A percentile compares a stretch with the other conserved stretches of the same genome.
phyloP scores from a whole-genome alignment of 345 rosid genomes.

The Laguncularia racemosa region DNA sequence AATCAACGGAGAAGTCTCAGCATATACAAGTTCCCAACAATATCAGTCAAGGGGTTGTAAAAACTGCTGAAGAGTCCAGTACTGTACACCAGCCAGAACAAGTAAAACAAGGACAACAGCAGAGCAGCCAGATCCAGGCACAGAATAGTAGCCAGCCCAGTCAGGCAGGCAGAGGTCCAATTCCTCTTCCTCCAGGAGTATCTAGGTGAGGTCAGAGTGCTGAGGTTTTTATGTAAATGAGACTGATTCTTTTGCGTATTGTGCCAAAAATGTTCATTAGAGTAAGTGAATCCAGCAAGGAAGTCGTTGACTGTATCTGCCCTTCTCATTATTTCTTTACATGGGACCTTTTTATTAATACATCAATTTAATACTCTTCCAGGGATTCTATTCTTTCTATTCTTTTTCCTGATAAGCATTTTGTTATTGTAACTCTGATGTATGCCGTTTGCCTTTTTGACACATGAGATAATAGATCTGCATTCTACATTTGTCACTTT shows the following conservation, averaged over 20 bases:
- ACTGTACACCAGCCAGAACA: slow-evolving; percentile 43
- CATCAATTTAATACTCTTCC: no score
- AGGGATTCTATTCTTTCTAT: no score
- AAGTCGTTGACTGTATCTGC: neutral
- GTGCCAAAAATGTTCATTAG: slow-evolving; percentile 27
- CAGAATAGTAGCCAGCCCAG: slow-evolving; percentile 50
- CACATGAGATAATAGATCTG: no score
- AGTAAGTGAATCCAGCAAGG: slow-evolving; percentile 18
- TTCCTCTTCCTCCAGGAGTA: slow-evolving; percentile 93
- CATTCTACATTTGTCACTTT: no score
- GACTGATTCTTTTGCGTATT: slow-evolving; percentile 45
- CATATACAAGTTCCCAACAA: slow-evolving; percentile 38
- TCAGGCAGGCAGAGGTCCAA: slow-evolving; percentile 57
- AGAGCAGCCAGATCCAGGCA: slow-evolving; percentile 51
- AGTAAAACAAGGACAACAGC: slow-evolving; percentile 63
- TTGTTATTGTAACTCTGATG: no score
- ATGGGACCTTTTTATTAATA: no score
- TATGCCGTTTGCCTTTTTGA: no score
- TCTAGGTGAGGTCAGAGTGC: slow-evolving; percentile 99
- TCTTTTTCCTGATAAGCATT: no score
- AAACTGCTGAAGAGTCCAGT: slow-evolving; percentile 37
- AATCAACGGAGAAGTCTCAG: slow-evolving; percentile 58
- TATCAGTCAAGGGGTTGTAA: slow-evolving; percentile 38
- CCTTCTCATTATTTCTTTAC: no score
- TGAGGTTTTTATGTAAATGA: slow-evolving; percentile 59